These are phyloP conservation scores for Microdochium trichocladiopsis DNA, from an alignment of 2,329 filamentous ascomycete genomes.

Conservation along the genomic window DNA sequence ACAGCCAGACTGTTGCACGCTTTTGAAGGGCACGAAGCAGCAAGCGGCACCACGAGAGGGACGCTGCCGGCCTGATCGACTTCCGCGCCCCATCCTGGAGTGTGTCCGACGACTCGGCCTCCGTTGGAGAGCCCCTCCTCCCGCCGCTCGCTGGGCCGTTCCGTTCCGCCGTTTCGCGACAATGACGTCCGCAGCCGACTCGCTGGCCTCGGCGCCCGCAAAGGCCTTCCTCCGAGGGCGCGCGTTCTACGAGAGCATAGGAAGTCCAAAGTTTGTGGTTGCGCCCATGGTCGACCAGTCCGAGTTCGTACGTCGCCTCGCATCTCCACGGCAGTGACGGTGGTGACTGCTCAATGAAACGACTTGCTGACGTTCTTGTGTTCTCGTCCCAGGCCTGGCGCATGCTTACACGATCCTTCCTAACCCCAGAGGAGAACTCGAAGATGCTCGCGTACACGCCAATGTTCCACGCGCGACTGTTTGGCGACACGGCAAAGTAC, in stretches of 20 bases:
- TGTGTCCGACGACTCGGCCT: not conserved
- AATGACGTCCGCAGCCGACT: constrained; percentile 16
- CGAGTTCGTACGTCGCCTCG: constrained; percentile 69
- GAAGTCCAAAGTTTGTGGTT: constrained; percentile 81
- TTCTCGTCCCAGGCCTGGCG: constrained; percentile 71
- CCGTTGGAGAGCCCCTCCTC: not conserved
- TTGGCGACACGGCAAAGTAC: constrained; percentile 69
- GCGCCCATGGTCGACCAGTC: constrained; percentile 99
- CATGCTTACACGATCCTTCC: constrained; percentile 89
- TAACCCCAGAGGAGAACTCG: constrained; percentile 56
- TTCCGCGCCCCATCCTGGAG: not conserved
- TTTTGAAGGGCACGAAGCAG: too few relatives aligned
- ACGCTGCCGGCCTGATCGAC: too few relatives aligned
- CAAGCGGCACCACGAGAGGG: not conserved
- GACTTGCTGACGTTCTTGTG: not conserved
- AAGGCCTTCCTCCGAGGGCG: constrained; percentile 67
- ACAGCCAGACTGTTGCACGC: too few relatives aligned
- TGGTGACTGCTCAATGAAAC: constrained; percentile 1
- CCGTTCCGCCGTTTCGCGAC: constrained; percentile 14
- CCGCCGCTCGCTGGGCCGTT: not conserved
- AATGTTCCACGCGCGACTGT: constrained; percentile 93
- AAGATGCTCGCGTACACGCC: constrained; percentile 83
- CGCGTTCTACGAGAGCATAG: constrained; percentile 91
- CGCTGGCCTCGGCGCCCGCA: constrained; percentile 13
- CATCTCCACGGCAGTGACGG: not conserved